Conservation (phyloP, 768 basidiomycete species). For the Sarcodon aspratus region DNA sequence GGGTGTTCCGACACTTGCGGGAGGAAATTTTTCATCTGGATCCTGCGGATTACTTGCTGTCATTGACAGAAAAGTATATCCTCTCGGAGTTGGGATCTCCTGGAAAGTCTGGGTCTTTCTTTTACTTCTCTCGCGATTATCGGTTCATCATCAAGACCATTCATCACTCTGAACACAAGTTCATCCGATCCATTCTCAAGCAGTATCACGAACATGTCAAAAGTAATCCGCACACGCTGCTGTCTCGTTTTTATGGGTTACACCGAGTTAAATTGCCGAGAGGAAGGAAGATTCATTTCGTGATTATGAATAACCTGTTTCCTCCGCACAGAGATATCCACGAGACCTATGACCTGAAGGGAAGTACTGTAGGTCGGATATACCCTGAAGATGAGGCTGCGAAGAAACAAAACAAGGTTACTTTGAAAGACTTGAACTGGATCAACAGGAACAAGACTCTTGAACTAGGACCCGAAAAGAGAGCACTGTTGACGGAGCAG, state of each 20-base stretch:
- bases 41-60: constrained; percentile 94
- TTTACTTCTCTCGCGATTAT: constrained; percentile 98
- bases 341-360: constrained; percentile 96
- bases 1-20: constrained; percentile 92
- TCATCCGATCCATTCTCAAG: constrained; percentile 74
- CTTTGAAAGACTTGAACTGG: constrained; percentile 94
- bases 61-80: constrained; percentile 95
- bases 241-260: constrained; percentile 93
- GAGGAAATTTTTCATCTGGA: constrained; percentile 94
- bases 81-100: constrained; percentile 96
- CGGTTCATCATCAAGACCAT: constrained; percentile 99
- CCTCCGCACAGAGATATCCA: constrained; percentile 96
- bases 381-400: constrained; percentile 74
- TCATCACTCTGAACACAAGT: constrained; percentile 88
- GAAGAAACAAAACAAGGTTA: constrained; percentile 75
- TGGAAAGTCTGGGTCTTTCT: constrained; percentile 97
- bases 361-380: constrained; percentile 80
- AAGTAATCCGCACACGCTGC: constrained; percentile 84
- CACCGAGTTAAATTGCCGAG: constrained; percentile 94
- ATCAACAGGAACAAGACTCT: constrained; percentile 66
- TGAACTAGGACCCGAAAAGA: constrained; percentile 93
- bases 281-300: constrained; percentile 95
- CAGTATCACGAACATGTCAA: constrained; percentile 80
- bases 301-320: constrained; percentile 99
- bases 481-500: constrained; percentile 85